phyloP scores from a whole-genome alignment of 495 filamentous ascomycete species.

The Acidomyces sp. region DNA sequence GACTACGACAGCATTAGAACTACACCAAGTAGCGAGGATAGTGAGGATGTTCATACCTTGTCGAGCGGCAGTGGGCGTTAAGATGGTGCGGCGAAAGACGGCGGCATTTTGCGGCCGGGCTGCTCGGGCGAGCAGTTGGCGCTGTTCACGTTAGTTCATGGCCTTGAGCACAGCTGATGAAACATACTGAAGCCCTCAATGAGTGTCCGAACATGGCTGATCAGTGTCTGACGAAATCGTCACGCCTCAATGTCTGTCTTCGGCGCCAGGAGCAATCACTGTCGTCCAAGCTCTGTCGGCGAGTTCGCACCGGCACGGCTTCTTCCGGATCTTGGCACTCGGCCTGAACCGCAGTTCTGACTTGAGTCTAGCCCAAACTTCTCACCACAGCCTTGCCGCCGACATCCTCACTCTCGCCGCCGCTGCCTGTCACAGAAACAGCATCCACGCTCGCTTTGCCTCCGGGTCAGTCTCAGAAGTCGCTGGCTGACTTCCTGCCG shows the following conservation, averaged over 20 bases:
- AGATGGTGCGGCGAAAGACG: conserved; percentile 65
- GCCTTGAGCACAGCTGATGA: background rate
- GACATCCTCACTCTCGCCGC: conserved; percentile 9
- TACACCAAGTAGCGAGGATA: background rate
- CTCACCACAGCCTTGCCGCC: conserved; percentile 3
- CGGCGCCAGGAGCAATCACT: no score
- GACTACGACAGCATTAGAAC: conserved; percentile 37
- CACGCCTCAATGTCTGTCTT: background rate
- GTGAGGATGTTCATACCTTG: conserved; percentile 44
- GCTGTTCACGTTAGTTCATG: conserved; percentile 39
- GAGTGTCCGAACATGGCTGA: conserved; percentile 30
- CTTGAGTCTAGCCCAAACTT: background rate
- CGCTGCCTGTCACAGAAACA: conserved; percentile 16
- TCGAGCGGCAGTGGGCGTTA: conserved; percentile 57
- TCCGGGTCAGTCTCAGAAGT: conserved; percentile 12
- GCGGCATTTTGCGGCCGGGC: conserved; percentile 52
- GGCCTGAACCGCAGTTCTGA: no score
- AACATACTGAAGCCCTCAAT: conserved; percentile 30
- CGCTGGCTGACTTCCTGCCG: conserved; percentile 16
- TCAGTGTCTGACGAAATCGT: background rate
- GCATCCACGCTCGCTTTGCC: conserved; percentile 1
- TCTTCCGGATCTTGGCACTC: no score
- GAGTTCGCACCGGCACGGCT: no score
- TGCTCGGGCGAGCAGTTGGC: conserved; percentile 66
- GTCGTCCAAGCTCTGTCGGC: no score